phyloP scores from a whole-genome alignment of 768 basidiomycete genomes.

The Galerina marginata region DNA sequence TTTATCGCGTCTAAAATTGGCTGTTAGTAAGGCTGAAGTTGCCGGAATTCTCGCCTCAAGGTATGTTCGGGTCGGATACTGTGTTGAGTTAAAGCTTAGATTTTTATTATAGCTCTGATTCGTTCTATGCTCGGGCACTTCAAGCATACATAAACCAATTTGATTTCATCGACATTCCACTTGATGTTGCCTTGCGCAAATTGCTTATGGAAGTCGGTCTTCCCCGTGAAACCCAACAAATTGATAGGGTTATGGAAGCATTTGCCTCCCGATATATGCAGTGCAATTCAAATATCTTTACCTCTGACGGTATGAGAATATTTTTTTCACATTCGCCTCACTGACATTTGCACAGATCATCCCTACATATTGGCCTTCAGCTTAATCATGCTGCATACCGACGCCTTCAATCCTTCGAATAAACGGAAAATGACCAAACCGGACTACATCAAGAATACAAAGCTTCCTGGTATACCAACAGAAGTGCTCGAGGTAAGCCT shows the following conservation, averaged over 20 bases:
- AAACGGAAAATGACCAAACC: slow-evolving; percentile 96
- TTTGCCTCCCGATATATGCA: slow-evolving; percentile 85
- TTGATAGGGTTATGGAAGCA: slow-evolving; percentile 95
- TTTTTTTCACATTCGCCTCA: neutral
- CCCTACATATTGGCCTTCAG: slow-evolving; percentile 97
- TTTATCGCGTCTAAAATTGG: slow-evolving; percentile 63
- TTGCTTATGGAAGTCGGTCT: slow-evolving; percentile 91
- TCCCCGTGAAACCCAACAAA: slow-evolving; percentile 97
- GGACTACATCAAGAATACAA: slow-evolving; percentile 93
- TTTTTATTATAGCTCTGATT: slow-evolving; percentile 59
- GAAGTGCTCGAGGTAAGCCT: slow-evolving; percentile 84
- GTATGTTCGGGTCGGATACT: slow-evolving; percentile 43
- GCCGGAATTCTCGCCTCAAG: slow-evolving; percentile 81
- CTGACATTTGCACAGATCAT: slow-evolving; percentile 60
- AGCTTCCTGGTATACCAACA: slow-evolving; percentile 79
- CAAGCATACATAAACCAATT: slow-evolving; percentile 76
- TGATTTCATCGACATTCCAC: slow-evolving; percentile 77
- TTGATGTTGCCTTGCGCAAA: slow-evolving; percentile 90
- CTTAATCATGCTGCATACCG: slow-evolving; percentile 98
- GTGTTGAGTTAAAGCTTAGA: slow-evolving; percentile 11
- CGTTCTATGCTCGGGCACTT: slow-evolving; percentile 72
- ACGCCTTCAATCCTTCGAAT: slow-evolving; percentile 97
- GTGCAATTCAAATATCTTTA: slow-evolving; percentile 85
- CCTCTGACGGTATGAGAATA: slow-evolving; percentile 64
- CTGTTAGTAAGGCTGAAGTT: slow-evolving; percentile 79